These are phyloP conservation scores for Capsicum chinense DNA, from an alignment of 257 asterid species.

Conservation along the genomic window DNA sequence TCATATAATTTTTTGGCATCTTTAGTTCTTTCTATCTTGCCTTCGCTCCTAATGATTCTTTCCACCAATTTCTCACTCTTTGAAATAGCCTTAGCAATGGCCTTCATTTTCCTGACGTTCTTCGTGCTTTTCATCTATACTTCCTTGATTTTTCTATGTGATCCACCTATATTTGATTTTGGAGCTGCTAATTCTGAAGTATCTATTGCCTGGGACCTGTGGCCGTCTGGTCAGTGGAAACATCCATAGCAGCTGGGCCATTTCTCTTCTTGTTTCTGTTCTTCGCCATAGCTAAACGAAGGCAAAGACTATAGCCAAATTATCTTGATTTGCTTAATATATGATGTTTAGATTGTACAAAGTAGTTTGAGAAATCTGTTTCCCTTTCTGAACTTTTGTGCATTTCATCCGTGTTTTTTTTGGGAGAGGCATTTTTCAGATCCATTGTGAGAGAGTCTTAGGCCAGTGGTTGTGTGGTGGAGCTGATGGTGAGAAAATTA, in stretches of 20 bases:
- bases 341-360: too few species aligned
- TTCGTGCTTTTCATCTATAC: conserved; percentile 71
- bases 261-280: conserved; percentile 58
- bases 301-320: too few species aligned
- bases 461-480: too few species aligned
- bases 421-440: too few species aligned
- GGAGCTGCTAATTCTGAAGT: conserved; percentile 54
- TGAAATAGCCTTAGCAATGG: conserved; percentile 66
- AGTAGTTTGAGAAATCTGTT: too few species aligned
- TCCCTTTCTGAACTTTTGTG: too few species aligned
- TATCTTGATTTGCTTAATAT: too few species aligned
- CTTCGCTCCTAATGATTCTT: conserved; percentile 55
- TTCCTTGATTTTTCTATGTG: conserved; percentile 52
- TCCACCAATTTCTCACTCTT: conserved; percentile 50
- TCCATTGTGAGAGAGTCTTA: too few species aligned
- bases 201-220: conserved; percentile 55
- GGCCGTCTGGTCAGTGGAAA: conserved; percentile 24
- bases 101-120: conserved; percentile 69
- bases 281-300: conserved; percentile 55
- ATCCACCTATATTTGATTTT: conserved; percentile 33
- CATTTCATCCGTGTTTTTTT: too few species aligned
- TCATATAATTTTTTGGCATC: conserved; percentile 66
- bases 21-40: conserved; percentile 57
- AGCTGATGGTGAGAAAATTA: too few species aligned
- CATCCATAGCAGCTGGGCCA: conserved; percentile 48